These are phyloP conservation scores for Dactylellina sp. DNA, from an alignment of 2,329 filamentous ascomycete genomes.

Conservation along the genomic window DNA sequence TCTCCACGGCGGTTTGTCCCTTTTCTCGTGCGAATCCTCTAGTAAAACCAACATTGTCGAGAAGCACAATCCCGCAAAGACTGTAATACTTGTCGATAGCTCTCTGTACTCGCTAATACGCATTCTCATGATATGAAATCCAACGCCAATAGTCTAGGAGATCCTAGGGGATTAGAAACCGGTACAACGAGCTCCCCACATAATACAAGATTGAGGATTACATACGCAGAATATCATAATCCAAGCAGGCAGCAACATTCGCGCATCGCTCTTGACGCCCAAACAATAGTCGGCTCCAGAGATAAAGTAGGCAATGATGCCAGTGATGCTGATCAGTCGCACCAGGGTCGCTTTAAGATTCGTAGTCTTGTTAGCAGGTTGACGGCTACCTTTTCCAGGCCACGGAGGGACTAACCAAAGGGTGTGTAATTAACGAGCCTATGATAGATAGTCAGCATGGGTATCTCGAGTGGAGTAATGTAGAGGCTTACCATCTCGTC, in stretches of 20 bases:
- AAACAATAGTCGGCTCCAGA: conserved; percentile 77
- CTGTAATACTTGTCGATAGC: conserved; percentile 54
- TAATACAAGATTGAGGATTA: too few relatives aligned
- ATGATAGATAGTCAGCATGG: conserved; percentile 37
- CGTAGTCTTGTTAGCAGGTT: conserved; percentile 9
- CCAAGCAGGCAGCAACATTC: conserved; percentile 80
- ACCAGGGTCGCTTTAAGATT: conserved; percentile 76
- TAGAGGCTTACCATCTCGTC: conserved; percentile 75
- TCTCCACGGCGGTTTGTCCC: conserved; percentile 45
- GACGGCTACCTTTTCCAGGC: not conserved
- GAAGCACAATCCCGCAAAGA: conserved; percentile 48
- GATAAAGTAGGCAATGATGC: conserved; percentile 79
- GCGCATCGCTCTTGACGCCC: conserved; percentile 76
- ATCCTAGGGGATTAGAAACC: too few relatives aligned
- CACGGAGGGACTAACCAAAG: conserved; percentile 64
- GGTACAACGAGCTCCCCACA: too few relatives aligned
- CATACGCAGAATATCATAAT: conserved; percentile 79
- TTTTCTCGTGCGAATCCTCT: conserved; percentile 48
- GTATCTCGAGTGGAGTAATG: conserved; percentile 9
- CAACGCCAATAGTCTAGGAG: conserved; percentile 38
- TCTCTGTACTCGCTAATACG: conserved; percentile 56
- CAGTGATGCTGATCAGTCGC: conserved; percentile 79
- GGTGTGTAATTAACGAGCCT: conserved; percentile 88
- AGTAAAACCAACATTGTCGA: conserved; percentile 49
- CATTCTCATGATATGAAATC: conserved; percentile 58